phyloP scores from a whole-genome alignment of 2,329 filamentous ascomycete genomes.

The Aquanectria penicillioides region DNA sequence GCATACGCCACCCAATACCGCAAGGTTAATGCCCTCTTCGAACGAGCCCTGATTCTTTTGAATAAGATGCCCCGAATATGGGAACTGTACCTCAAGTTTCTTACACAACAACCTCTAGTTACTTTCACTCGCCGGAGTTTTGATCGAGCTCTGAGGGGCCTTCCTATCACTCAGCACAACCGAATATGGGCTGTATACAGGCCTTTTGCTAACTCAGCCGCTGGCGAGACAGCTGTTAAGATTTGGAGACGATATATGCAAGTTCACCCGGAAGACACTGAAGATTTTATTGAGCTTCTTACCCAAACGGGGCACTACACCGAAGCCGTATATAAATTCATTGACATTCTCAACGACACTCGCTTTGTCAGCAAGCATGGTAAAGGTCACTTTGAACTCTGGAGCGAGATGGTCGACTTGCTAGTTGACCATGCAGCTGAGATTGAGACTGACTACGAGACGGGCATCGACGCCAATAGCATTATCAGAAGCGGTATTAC shows the following conservation, averaged over 20 bases:
- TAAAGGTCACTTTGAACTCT: conserved; percentile 95
- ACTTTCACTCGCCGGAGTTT: conserved; percentile 89
- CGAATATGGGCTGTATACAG: conserved; percentile 94
- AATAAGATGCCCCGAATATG: conserved; percentile 99
- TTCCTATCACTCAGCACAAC: conserved; percentile 95
- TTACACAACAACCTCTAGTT: conserved; percentile 90
- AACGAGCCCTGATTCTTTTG: conserved; percentile 88
- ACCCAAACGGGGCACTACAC: conserved; percentile 85
- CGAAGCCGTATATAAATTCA: conserved; percentile 91
- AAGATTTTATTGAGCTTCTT: conserved; percentile 94
- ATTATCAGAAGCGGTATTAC: conserved; percentile 93
- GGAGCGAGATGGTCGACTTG: conserved; percentile 97
- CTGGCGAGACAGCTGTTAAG: conserved; percentile 88
- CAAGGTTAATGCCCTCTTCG: conserved; percentile 95
- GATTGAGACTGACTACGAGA: conserved; percentile 81
- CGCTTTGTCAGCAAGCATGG: conserved; percentile 92
- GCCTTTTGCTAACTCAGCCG: conserved; percentile 89
- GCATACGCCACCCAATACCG: conserved; percentile 82
- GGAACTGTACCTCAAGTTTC: conserved; percentile 95
- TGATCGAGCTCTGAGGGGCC: conserved; percentile 88
- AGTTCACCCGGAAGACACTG: conserved; percentile 92
- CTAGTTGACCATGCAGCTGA: conserved; percentile 90
- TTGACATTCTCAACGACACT: conserved; percentile 89
- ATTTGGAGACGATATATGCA: conserved; percentile 98
- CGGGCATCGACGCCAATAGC: conserved; percentile 87